These are phyloP conservation scores for Vitis vinifera DNA, from an alignment of 164 flowering plant species.

Conservation along the genomic window DNA sequence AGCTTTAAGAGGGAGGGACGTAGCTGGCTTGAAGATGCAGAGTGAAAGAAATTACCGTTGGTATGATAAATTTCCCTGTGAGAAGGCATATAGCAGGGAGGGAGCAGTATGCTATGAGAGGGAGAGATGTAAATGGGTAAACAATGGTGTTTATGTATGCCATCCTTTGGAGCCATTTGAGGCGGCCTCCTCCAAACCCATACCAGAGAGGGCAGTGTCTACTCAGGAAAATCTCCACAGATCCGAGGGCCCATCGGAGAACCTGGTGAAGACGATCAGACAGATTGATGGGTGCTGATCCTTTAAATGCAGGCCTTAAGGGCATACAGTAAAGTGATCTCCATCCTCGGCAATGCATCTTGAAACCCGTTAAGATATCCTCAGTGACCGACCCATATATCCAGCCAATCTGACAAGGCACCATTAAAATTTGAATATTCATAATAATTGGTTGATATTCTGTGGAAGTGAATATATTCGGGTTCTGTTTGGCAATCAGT, in stretches of 20 bases:
- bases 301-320: constrained; percentile 94
- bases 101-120: constrained; percentile 86
- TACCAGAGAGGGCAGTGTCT: constrained; percentile 99
- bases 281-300: constrained; percentile 96
- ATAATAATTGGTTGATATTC: not conserved
- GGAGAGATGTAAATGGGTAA: constrained; percentile 96
- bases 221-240: constrained; percentile 92
- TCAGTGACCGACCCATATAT: constrained; percentile 97
- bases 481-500: too few relatives aligned
- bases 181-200: constrained; percentile 93
- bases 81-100: constrained; percentile 95
- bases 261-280: constrained; percentile 97
- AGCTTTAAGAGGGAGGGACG: too few relatives aligned
- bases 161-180: constrained; percentile 87
- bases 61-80: constrained; percentile 96
- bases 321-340: constrained; percentile 99
- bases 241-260: constrained; percentile 97
- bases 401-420: constrained; percentile 82
- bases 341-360: constrained; percentile 99
- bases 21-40: not conserved
- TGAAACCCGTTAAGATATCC: constrained; percentile 95
- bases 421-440: not conserved
- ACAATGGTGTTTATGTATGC: constrained; percentile 94
- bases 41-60: constrained; percentile 63
- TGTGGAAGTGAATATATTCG: too few relatives aligned